Evolutionary conservation across 352 stramenopile genomes (phyloP), one percentile per base, ranked within the genome.

Genomic region (Pythium scleroteichum): DNA sequence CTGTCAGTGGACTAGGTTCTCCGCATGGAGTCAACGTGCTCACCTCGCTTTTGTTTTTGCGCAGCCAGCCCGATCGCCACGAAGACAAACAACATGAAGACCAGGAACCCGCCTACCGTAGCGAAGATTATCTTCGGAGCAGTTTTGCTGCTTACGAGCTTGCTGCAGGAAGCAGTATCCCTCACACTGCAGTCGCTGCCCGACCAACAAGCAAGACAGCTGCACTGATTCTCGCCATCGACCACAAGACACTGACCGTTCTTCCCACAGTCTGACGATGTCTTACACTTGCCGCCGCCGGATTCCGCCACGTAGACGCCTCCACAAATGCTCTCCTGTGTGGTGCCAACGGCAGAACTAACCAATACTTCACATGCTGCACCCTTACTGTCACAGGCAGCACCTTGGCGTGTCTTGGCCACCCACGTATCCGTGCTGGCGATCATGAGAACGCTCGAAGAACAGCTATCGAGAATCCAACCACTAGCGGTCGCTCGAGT

Each of bases 321-420:
- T 27, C 86, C 86, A 47, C 86, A 95, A 65, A 95, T 85, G 7
- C 84, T 72, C 55, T 90, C 79, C 52, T 95, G 79, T 0, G 84
- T 91, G 6, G 83, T 95, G 17, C 78, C 79, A 26, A 91, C 35
- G 5, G 68, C 40, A 16, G 56, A 60, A 1, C 71, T 67, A 9
- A 95, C 38, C 0, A 55, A 24, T 9, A 95, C 86, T 59, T 94
- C 82, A 59, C 86, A 95, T 23, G 69, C 79, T 3, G 62, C 70
- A 46, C 86, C 86, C 38, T 73, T 59, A 50, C 87, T 67, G 24
- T 78, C 79, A 66, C 86, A 95, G 22, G 87, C 65, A 35, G 82
- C 76, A 20, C 85, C 85, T 72, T 94, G 79, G 54, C 86, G 79
- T 40, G 74, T 87, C 38, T 82, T 80, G 23, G 78, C 83, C 20